Evolutionary conservation across 2,329 filamentous ascomycete species (phyloP), one percentile per base, ranked within the genome.

Genomic region (Colletotrichum paranaense): DNA sequence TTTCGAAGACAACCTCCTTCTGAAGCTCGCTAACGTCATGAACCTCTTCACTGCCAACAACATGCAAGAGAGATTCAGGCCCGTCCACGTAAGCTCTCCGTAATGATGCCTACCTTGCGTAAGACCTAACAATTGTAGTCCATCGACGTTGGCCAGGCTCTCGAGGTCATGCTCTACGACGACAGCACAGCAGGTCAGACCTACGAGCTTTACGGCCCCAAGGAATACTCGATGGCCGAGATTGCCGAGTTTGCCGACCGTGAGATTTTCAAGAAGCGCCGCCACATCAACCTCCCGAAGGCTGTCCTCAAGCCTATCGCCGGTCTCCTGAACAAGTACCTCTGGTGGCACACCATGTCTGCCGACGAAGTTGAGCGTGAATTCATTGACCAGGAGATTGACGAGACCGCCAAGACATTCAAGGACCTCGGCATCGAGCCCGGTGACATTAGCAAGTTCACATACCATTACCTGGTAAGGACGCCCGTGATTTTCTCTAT

Each of bases 141-240:
- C 58, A 95, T 97, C 79, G 97, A 99, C 82, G 93, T 99, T 59
- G 96, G 94, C 74, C 89, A 91, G 79, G 97, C 95, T 60, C 90
- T 99, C 16, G 95, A 98, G 86, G 87, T 89, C 78, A 98, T 99
- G 90, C 89, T 95, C 72, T 93, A 95, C 81, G 95, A 98, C 80
- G 97, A 99, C 83, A 93, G 85, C 80, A 98, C 97, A 22, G 95
- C 93, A 9, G 92, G 92, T 11, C 92, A 98, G 85, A 99, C 96
- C 0, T 99, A 90, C 79, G 97, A 99, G 86, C 92, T 99, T 19
- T 98, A 95, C 84, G 97, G 97, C 2, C 96, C 97, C 58, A 97
- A 93, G 84, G 90, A 98, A 80, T 98, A 98, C 88, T 95, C 92
- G 75, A 95, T 95, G 80, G 91, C 90, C 46, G 93, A 98, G 83